Evolutionary conservation across 1,284 basidiomycete species (phyloP).

Genomic region (Golubevia pallescens): DNA sequence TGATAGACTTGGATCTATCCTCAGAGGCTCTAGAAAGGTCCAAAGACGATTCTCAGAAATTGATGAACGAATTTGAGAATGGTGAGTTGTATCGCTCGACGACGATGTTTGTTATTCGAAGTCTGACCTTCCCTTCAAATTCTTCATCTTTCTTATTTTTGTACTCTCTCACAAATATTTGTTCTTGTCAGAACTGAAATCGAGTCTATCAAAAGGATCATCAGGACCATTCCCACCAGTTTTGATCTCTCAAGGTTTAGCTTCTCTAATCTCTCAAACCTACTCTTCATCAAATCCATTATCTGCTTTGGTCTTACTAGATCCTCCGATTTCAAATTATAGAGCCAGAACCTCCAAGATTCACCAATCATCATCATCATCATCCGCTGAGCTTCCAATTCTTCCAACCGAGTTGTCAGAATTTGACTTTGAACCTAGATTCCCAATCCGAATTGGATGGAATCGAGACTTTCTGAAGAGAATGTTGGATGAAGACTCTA

Average conservation of each 20-base stretch:
- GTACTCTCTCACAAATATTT: constrained; percentile 16
- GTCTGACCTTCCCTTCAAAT: no score
- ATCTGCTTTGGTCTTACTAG: constrained; percentile 40
- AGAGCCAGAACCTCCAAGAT: constrained; percentile 8
- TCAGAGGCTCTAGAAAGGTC: constrained; percentile 14
- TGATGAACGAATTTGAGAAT: constrained; percentile 27
- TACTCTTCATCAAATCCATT: constrained; percentile 53
- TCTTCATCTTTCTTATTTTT: neutral
- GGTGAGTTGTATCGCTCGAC: no score
- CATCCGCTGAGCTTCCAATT: neutral
- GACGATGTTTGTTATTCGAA: constrained; percentile 13
- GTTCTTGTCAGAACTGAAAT: constrained; percentile 1
- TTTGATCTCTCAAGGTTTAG: constrained; percentile 29
- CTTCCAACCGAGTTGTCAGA: constrained; percentile 27
- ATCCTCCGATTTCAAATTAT: constrained; percentile 41
- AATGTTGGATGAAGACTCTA: constrained; percentile 17
- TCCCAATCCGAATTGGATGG: constrained; percentile 48
- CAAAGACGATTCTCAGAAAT: constrained; percentile 21
- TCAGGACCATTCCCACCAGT: constrained; percentile 41
- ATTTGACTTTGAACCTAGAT: constrained; percentile 45
- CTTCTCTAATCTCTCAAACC: constrained; percentile 36
- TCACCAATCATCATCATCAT: constrained; percentile 12
- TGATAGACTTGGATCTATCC: constrained; percentile 38
- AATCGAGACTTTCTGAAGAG: constrained; percentile 25
- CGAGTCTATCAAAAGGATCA: neutral